Evolutionary conservation across 139 green algal species (phyloP), one percentile per base, ranked within the genome.

Genomic region (Auxenochlorella pyrenoidosa): DNA sequence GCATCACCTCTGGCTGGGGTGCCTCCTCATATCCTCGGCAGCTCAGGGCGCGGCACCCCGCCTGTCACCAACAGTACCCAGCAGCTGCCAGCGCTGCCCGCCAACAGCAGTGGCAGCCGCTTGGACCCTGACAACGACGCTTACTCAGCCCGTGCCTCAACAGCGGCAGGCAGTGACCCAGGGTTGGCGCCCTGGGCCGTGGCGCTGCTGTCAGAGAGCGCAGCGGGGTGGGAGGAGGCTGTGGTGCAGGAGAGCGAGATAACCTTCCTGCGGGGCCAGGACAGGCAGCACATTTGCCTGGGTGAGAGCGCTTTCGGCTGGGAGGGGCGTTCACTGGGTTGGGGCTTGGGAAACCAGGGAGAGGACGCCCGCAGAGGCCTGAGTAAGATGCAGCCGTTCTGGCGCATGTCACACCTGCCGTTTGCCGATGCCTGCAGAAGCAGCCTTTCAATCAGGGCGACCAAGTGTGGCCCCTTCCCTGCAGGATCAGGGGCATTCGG

Each of bases 171-270:
- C 0, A n/a, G 16, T 21, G 68, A 6, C 15, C 66, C 66, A 3
- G 30, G 68, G 68, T 34, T 75, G 68, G 34, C 68, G 13, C 68
- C 73, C 28, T 80, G 73, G 73, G 73, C 73, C 0, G 26, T 26
- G 6, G 15, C 38, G 12, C 38, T 80, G 28, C 73, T 80, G 41
- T 44, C 40, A 3, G 41, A 36, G 26, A 43, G 54, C 40, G 32
- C 73, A 5, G 40, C 44, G 0, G 28, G 28, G 5, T 80, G 73
- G 73, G 41, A 80, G 41, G 41, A 80, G 28, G 73, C 28, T 0
- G 41, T 80, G 73, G 41, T 80, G 73, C 73, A 18, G 26, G 73
- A 80, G 73, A 40, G 41, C 41, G 73, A 80, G 2, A 59, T 80
- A 12, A 24, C 26, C 10, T 80, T 80, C 26, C 26, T 60, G 40